A percentile compares a stretch with the other conserved stretches of the same genome.
Evolutionary conservation across 805 yeast genomes (phyloP).

Genomic region (Candida krabiensis): DNA sequence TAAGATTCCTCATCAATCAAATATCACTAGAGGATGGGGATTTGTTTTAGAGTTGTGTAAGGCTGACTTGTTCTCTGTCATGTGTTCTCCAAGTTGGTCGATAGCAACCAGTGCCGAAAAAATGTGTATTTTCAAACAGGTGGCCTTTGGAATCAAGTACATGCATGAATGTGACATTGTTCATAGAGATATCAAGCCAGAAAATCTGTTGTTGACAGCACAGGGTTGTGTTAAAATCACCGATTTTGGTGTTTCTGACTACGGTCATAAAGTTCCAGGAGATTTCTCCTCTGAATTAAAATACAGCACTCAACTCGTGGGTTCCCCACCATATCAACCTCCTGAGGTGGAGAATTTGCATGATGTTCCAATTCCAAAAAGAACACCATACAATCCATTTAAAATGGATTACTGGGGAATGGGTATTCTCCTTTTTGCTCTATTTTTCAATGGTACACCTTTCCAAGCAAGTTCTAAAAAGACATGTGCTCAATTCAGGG

Average conservation of each 20-base stretch:
- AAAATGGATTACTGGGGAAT: slow-evolving; percentile 76
- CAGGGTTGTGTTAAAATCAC: slow-evolving; percentile 69
- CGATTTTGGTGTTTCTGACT: slow-evolving; percentile 88
- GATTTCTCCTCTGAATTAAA: slow-evolving; percentile 48
- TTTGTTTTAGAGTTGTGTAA: slow-evolving; percentile 66
- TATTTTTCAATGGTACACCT: slow-evolving; percentile 60
- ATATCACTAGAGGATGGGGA: slow-evolving; percentile 76
- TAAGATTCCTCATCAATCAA: slow-evolving; percentile 56
- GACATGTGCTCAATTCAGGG: slow-evolving; percentile 54
- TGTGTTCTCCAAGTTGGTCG: slow-evolving; percentile 64
- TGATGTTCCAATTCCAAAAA: slow-evolving; percentile 36
- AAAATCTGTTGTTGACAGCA: slow-evolving; percentile 71
- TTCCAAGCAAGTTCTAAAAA: slow-evolving; percentile 51
- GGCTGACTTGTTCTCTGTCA: slow-evolving; percentile 58
- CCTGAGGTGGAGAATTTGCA: slow-evolving; percentile 69
- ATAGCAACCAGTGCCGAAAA: slow-evolving; percentile 50
- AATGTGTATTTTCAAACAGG: slow-evolving; percentile 72
- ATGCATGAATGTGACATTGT: slow-evolving; percentile 80
- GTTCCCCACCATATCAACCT: slow-evolving; percentile 82
- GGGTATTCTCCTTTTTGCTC: slow-evolving; percentile 67
- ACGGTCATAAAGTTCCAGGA: slow-evolving; percentile 58
- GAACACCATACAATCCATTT: slow-evolving; percentile 55
- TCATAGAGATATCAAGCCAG: slow-evolving; percentile 94
- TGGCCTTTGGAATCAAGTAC: slow-evolving; percentile 61
- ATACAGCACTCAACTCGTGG: slow-evolving; percentile 55